These are phyloP conservation scores for Penicillium chermesinum DNA, from an alignment of 495 filamentous ascomycete species.

Conservation along the genomic window DNA sequence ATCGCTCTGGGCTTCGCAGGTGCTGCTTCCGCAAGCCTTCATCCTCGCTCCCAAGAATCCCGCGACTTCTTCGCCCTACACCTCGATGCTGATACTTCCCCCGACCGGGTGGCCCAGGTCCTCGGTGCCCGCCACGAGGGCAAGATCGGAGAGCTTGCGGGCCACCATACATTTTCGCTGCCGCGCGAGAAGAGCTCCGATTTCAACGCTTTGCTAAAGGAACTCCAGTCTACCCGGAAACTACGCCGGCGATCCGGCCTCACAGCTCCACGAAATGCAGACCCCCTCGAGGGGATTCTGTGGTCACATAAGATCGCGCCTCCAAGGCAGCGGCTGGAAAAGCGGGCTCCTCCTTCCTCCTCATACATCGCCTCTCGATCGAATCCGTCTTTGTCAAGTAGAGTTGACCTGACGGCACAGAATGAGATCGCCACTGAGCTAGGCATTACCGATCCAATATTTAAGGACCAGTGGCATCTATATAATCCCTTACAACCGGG, in stretches of 20 bases:
- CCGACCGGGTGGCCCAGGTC: slow-evolving; percentile 63
- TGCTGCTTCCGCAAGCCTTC: slow-evolving; percentile 38
- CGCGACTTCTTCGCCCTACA: slow-evolving; percentile 91
- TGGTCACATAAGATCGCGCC: slow-evolving; percentile 75
- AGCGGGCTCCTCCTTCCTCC: slow-evolving; percentile 57
- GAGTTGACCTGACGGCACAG: slow-evolving; percentile 51
- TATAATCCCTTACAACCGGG: slow-evolving; percentile 76
- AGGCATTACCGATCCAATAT: slow-evolving; percentile 82
- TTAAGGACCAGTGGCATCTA: slow-evolving; percentile 92
- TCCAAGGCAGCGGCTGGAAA: slow-evolving; percentile 65
- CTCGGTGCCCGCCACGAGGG: slow-evolving; percentile 82
- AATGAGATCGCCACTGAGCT: slow-evolving; percentile 57
- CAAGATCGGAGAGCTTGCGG: slow-evolving; percentile 67
- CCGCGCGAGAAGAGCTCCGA: slow-evolving; percentile 46
- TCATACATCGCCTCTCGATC: slow-evolving; percentile 5
- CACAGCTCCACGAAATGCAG: slow-evolving; percentile 38
- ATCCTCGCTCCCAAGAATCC: slow-evolving; percentile 57
- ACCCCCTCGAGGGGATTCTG: slow-evolving; percentile 66
- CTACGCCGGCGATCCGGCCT: slow-evolving; percentile 49
- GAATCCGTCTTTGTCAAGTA: slow-evolving; percentile 27
- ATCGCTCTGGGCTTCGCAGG: slow-evolving; percentile 32
- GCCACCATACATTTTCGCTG: slow-evolving; percentile 82
- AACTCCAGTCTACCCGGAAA: slow-evolving; percentile 50
- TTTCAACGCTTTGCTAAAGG: slow-evolving; percentile 56
- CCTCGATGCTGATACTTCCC: slow-evolving; percentile 59